Evolutionary conservation across 352 stramenopile genomes (phyloP), one percentile per base, ranked within the genome.

Genomic region (Elongisporangium prolatum): DNA sequence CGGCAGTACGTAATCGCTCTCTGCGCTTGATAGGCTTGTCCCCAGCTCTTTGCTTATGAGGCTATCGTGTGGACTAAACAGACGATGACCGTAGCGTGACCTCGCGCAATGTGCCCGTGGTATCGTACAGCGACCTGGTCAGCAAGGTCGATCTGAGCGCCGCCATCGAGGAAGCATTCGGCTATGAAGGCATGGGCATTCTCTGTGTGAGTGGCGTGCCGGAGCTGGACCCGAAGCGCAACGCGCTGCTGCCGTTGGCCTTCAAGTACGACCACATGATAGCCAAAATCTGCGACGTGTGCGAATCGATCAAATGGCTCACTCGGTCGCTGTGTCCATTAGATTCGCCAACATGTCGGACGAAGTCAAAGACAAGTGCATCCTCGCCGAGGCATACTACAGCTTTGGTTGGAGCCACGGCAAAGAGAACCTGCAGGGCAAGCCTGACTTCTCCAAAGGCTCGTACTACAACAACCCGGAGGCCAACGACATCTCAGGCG

Each of bases 391-490:
- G 47, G 89, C 86, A 21, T 85, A 98, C 59, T 99, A 98, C 71
- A 97, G 96, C 71, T 89, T 97, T 65, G 96, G 96, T 34, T 99
- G 95, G 95, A 97, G 84, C 59, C 92, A 98, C 67, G 96, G 96
- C 52, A 99, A 98, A 72, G 96, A 98, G 76, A 97, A 94, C 48
- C 64, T 98, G 18, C 77, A 93, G 64, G 91, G 96, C 64, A 84
- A 93, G 61, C 92, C 93, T 2, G 96, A 99, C 74, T 88, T 86
- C 56, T 88, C 86, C 59, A 99, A 99, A 68, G 96, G 88, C 2
- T 97, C 86, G 56, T 99, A 97, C 69, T 99, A 99, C 76, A 98
- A 97, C 71, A 99, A 99, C 77, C 95, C 95, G 4, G 67, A 98
- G 54, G 78, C 75, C 20, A 97, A 99, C 77, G 68, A 80, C 54